Conservation (phyloP, 352 stramenopile genomes). For the Peronospora destructor region DNA sequence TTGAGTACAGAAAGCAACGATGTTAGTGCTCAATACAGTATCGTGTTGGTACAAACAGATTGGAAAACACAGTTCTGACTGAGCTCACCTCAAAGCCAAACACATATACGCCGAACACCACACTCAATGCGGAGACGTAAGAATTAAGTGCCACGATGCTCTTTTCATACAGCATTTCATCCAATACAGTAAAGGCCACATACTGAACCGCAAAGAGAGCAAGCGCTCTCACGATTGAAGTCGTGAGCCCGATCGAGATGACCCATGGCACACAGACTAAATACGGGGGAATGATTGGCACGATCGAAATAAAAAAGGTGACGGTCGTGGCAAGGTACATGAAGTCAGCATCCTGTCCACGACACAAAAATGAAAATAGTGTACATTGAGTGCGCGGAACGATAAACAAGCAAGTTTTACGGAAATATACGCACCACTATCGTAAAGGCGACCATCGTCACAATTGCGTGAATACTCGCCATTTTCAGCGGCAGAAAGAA, state of each 20-base stretch:
- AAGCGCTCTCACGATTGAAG: conserved; percentile 75
- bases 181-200: conserved; percentile 75
- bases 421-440: conserved; percentile 57
- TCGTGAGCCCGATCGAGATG: conserved; percentile 67
- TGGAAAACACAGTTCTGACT: background rate
- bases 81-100: conserved; percentile 74
- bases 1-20: background rate
- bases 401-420: background rate
- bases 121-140: conserved; percentile 81
- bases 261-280: conserved; percentile 82
- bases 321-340: conserved; percentile 81
- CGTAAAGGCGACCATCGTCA: conserved; percentile 83
- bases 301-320: conserved; percentile 86
- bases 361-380: conserved; percentile 3
- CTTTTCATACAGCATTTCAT: conserved; percentile 87
- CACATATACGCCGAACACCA: conserved; percentile 82
- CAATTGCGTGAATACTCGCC: conserved; percentile 79
- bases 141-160: conserved; percentile 80
- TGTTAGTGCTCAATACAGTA: conserved; percentile 1
- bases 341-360: conserved; percentile 68
- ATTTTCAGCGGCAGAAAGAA: conserved; percentile 87
- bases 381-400: background rate
- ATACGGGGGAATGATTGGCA: conserved; percentile 82
- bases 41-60: background rate
- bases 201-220: conserved; percentile 79